Evolutionary conservation across 768 basidiomycete species (phyloP).

Genomic region (Mycena rosella): DNA sequence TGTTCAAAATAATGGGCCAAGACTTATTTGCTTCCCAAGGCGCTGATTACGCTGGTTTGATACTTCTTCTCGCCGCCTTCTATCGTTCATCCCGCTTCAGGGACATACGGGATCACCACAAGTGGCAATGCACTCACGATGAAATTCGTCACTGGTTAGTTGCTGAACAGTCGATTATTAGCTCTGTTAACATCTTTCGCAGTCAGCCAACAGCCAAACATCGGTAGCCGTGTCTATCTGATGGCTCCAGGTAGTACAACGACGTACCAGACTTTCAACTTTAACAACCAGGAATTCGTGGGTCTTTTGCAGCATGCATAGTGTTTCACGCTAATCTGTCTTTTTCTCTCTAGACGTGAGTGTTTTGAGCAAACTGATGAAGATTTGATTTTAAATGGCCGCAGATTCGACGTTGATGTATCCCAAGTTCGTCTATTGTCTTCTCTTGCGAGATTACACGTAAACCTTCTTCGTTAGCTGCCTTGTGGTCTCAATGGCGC

Average conservation of each 20-base stretch:
- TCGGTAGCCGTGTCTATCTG: slow-evolving; percentile 61
- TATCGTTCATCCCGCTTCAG: slow-evolving; percentile 33
- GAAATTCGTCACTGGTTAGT: slow-evolving; percentile 54
- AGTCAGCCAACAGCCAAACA: slow-evolving; percentile 47
- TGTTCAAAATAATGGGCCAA: not conserved
- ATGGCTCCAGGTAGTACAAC: slow-evolving; percentile 57
- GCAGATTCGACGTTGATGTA: slow-evolving; percentile 60
- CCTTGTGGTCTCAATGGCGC: slow-evolving; percentile 11
- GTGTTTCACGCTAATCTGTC: slow-evolving; percentile 33
- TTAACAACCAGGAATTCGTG: slow-evolving; percentile 66
- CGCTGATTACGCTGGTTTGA: slow-evolving; percentile 52
- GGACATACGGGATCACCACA: slow-evolving; percentile 65
- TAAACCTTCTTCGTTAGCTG: not conserved
- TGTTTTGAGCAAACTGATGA: slow-evolving; percentile 45
- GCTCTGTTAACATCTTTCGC: slow-evolving; percentile 17
- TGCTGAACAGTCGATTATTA: not conserved
- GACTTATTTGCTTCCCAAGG: slow-evolving; percentile 33
- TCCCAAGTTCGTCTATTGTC: slow-evolving; percentile 7
- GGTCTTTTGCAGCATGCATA: not conserved
- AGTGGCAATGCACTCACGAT: slow-evolving; percentile 60
- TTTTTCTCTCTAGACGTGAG: slow-evolving; percentile 40
- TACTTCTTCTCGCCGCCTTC: not conserved
- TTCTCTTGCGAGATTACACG: not conserved
- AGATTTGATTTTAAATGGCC: not conserved
- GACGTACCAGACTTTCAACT: slow-evolving; percentile 63